Conservation (phyloP, 2,329 filamentous ascomycete species). For the Rutstroemia sp. region DNA sequence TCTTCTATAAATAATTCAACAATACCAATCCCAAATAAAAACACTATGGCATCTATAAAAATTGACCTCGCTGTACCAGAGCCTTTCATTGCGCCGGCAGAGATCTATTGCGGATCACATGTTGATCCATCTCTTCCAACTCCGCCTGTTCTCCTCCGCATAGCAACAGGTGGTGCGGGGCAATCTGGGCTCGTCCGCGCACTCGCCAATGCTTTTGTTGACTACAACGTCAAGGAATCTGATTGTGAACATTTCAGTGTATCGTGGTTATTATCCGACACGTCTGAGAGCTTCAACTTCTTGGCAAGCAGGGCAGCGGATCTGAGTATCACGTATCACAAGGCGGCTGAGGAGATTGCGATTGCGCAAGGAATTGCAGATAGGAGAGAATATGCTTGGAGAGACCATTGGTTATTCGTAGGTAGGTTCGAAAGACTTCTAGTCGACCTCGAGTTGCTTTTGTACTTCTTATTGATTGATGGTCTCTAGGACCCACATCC, state of each 20-base stretch:
- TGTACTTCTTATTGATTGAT: not conserved
- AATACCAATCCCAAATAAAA: not conserved
- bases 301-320: slow-evolving; percentile 34
- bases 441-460: not conserved
- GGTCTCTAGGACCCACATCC: slow-evolving; percentile 16
- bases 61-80: not conserved
- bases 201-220: slow-evolving; percentile 33
- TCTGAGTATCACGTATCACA: slow-evolving; percentile 39
- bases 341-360: slow-evolving; percentile 36
- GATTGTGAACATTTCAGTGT: slow-evolving; percentile 33
- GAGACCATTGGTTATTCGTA: slow-evolving; percentile 40
- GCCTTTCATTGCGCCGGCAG: slow-evolving; percentile 7
- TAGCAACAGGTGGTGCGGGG: slow-evolving; percentile 30
- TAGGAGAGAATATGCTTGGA: slow-evolving; percentile 36
- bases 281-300: slow-evolving; percentile 38
- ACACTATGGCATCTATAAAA: slow-evolving; percentile 1
- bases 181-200: slow-evolving; percentile 29
- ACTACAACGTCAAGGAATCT: slow-evolving; percentile 24
- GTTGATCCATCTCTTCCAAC: not conserved
- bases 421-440: slow-evolving; percentile 24
- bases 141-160: slow-evolving; percentile 19
- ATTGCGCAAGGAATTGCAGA: slow-evolving; percentile 33
- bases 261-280: slow-evolving; percentile 40
- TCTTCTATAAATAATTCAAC: not conserved
- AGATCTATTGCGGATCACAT: slow-evolving; percentile 4